A percentile compares a stretch with the other conserved stretches of the same genome.
phyloP scores from a whole-genome alignment of 371 early-diverging fungal genomes.

The Rhizopus arrhizus region DNA sequence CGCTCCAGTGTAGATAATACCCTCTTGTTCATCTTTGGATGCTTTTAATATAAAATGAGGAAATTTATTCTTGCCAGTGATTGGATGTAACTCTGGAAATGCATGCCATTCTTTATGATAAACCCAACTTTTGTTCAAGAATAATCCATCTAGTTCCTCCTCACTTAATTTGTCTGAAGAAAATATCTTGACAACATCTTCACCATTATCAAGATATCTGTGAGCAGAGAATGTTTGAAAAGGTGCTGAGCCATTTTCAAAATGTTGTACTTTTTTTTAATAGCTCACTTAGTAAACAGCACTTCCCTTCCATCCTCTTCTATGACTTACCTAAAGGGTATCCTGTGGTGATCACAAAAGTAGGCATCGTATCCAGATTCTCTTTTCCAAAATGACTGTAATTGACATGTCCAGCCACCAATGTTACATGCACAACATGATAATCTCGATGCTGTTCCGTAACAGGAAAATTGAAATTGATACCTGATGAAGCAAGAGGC shows the following conservation, averaged over 20 bases:
- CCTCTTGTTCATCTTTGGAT: constrained; percentile 34
- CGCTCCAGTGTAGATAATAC: constrained; percentile 61
- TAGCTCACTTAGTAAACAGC: background rate
- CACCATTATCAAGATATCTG: constrained; percentile 46
- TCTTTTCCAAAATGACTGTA: constrained; percentile 55
- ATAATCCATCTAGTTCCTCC: constrained; percentile 50
- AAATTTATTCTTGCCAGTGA: constrained; percentile 21
- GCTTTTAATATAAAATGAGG: constrained; percentile 29
- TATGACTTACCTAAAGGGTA: constrained; percentile 24
- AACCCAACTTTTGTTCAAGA: constrained; percentile 55
- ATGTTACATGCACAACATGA: constrained; percentile 65
- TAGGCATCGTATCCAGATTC: constrained; percentile 43
- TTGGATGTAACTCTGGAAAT: constrained; percentile 61
- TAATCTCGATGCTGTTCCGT: constrained; percentile 37
- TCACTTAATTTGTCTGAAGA: constrained; percentile 41
- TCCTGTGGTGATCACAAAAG: constrained; percentile 60
- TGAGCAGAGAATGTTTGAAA: constrained; percentile 58
- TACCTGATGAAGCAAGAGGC: constrained; percentile 37
- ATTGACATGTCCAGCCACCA: constrained; percentile 62
- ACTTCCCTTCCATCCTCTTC: too few species aligned
- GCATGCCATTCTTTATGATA: constrained; percentile 67
- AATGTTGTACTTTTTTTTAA: constrained; percentile 24
- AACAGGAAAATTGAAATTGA: constrained; percentile 28
- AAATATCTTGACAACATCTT: constrained; percentile 64
- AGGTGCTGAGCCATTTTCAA: constrained; percentile 38